Conservation (phyloP, 106 monocot species). For the Dactylorhiza incarnata region DNA sequence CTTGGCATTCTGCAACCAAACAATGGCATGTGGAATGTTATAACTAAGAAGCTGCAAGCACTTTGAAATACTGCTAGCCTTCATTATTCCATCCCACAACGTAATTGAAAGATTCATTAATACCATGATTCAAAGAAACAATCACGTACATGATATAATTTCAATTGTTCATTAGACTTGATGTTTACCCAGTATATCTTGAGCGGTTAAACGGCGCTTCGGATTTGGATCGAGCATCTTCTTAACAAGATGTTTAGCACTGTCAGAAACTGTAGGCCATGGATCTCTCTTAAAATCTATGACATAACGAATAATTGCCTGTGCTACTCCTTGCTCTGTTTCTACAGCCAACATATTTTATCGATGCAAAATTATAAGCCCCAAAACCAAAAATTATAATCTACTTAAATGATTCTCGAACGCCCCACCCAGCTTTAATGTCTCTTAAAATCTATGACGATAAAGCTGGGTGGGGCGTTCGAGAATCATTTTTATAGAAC, state of each 20-base stretch:
- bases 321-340: conserved; percentile 68
- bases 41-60: neutral
- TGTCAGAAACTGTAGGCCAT: conserved; percentile 70
- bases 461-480: no score
- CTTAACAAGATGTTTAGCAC: conserved; percentile 67
- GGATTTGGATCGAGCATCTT: conserved; percentile 72
- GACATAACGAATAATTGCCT: conserved; percentile 52
- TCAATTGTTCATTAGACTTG: neutral
- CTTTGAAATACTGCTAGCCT: neutral
- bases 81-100: no score
- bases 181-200: conserved; percentile 49
- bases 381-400: neutral
- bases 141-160: no score
- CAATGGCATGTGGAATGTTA: neutral
- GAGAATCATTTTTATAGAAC: no score
- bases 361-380: neutral
- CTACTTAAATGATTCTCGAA: no score
- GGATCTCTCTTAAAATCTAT: conserved; percentile 76
- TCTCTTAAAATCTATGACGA: no score
- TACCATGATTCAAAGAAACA: no score
- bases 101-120: no score
- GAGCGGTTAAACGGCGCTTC: conserved; percentile 48
- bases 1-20: conserved; percentile 44
- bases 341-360: conserved; percentile 31
- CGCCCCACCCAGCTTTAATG: no score